Percentiles rank a stretch among this genome's conserved stretches.
These are phyloP conservation scores for Euphorbia schlechtendalii DNA, from an alignment of 441 rosid species.

Conservation along the genomic window DNA sequence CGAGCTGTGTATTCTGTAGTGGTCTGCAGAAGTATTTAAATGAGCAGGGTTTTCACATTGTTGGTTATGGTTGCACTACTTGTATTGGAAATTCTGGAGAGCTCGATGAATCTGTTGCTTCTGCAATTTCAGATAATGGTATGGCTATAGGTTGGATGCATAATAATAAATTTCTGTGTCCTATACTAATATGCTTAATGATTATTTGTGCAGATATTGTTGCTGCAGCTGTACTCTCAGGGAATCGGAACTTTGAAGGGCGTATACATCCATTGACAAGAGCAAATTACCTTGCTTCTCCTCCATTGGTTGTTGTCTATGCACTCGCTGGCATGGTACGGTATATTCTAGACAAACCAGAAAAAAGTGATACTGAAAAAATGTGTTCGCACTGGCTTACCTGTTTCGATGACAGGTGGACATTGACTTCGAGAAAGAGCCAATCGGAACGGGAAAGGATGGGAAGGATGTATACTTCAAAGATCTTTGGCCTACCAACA, in stretches of 20 bases:
- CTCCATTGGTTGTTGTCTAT: conserved; percentile 94
- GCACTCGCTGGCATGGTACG: conserved; percentile 99
- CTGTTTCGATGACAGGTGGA: conserved; percentile 48
- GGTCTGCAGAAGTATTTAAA: conserved; percentile 81
- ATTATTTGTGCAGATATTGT: conserved; percentile 53
- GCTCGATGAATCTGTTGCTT: conserved; percentile 75
- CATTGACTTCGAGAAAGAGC: conserved; percentile 88
- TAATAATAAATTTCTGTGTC: too few relatives aligned
- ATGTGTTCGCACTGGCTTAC: background rate
- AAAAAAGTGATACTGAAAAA: background rate
- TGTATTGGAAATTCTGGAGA: conserved; percentile 99
- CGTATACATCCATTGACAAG: conserved; percentile 94
- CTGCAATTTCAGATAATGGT: conserved; percentile 91
- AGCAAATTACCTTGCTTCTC: conserved; percentile 97
- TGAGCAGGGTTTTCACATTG: conserved; percentile 82
- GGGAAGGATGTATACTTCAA: conserved; percentile 64
- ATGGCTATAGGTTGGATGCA: conserved; percentile 11
- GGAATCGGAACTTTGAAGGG: conserved; percentile 93
- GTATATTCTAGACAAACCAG: too few relatives aligned
- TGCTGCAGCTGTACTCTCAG: conserved; percentile 93
- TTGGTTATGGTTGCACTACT: conserved; percentile 96
- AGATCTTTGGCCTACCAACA: conserved; percentile 80
- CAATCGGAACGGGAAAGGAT: conserved; percentile 80
- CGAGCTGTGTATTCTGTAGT: conserved; percentile 33
- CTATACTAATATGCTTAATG: background rate